Conservation (phyloP, 805 yeast species). For the Priceomyces castillae region DNA sequence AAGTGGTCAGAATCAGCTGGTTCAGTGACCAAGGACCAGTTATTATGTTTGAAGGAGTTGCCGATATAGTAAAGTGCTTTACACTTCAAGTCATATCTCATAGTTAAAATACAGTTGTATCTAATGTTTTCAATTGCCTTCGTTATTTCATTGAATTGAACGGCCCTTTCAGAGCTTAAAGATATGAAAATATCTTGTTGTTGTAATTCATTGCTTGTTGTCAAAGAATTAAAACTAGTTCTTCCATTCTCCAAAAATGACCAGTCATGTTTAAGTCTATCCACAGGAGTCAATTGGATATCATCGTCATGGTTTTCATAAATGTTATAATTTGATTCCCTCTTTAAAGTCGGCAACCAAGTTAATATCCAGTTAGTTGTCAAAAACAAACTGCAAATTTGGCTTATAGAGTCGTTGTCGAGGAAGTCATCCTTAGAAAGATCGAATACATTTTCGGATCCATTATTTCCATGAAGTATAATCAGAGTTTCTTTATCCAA, state of each 20-base stretch:
- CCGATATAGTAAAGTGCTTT: conserved; percentile 52
- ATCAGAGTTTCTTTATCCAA: conserved; percentile 25
- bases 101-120: conserved; percentile 40
- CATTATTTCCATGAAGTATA: conserved; percentile 21
- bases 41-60: conserved; percentile 45
- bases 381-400: conserved; percentile 50
- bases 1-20: conserved; percentile 59
- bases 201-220: conserved; percentile 17
- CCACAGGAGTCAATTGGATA: conserved; percentile 24
- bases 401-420: conserved; percentile 50
- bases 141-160: conserved; percentile 37
- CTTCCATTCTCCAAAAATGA: conserved; percentile 41
- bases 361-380: conserved; percentile 54
- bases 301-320: conserved; percentile 16
- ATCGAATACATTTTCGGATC: conserved; percentile 20
- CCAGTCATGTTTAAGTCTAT: conserved; percentile 39
- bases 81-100: conserved; percentile 57
- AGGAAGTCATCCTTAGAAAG: conserved; percentile 51
- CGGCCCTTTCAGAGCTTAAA: conserved; percentile 27
- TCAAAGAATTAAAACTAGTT: conserved; percentile 9
- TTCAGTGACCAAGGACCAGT: conserved; percentile 51
- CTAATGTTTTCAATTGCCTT: conserved; percentile 32
- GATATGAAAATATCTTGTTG: conserved; percentile 32
- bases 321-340: conserved; percentile 32
- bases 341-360: conserved; percentile 59